Evolutionary conservation across 768 basidiomycete species (phyloP).

Genomic region (Russula virescens): DNA sequence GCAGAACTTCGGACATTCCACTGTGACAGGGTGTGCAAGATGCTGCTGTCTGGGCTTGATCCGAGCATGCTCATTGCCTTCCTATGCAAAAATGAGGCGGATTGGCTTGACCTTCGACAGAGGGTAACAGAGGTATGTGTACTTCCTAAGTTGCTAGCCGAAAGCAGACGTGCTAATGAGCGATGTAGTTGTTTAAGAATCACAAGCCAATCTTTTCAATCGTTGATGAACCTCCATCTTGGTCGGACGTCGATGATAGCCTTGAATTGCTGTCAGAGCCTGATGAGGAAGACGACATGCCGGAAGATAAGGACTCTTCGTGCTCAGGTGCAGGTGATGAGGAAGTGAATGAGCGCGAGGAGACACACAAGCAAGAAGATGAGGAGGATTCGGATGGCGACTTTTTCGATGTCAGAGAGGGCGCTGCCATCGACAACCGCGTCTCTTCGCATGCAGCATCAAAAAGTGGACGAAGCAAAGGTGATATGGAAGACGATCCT

Average conservation of each 20-base stretch:
- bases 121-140: slow-evolving; percentile 65
- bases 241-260: slow-evolving; percentile 73
- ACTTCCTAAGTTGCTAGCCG: slow-evolving; percentile 11
- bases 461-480: slow-evolving; percentile 43
- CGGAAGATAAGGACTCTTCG: slow-evolving; percentile 37
- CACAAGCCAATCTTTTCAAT: slow-evolving; percentile 75
- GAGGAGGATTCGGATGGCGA: slow-evolving; percentile 40
- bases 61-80: slow-evolving; percentile 98
- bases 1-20: slow-evolving; percentile 85
- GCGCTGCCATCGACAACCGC: slow-evolving; percentile 35
- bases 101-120: slow-evolving; percentile 77
- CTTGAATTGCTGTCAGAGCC: slow-evolving; percentile 80
- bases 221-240: slow-evolving; percentile 81
- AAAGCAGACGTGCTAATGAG: background rate
- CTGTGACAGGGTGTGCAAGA: slow-evolving; percentile 96
- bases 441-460: slow-evolving; percentile 36
- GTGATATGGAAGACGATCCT: slow-evolving; percentile 67
- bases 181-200: slow-evolving; percentile 37
- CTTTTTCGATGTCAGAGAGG: slow-evolving; percentile 44
- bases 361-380: too few relatives aligned
- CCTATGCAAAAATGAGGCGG: slow-evolving; percentile 70
- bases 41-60: slow-evolving; percentile 85
- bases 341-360: slow-evolving; percentile 30
- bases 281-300: slow-evolving; percentile 56
- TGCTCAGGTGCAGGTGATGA: slow-evolving; percentile 3